phyloP scores from a whole-genome alignment of 2,329 filamentous ascomycete genomes.

The Neofusicoccum sp. region DNA sequence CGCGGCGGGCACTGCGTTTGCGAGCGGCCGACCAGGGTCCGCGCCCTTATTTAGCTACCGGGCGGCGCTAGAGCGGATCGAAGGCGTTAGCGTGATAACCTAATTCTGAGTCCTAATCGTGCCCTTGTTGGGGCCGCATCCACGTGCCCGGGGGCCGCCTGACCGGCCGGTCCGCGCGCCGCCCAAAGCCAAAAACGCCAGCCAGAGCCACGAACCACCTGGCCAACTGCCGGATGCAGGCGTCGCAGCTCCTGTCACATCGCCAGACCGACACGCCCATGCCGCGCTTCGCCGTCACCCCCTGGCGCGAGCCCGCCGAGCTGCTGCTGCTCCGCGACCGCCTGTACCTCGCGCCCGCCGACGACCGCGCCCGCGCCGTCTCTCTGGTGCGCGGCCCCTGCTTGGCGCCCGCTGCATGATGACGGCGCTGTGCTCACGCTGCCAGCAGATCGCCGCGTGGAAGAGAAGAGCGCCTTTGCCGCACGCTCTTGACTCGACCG shows the following conservation, averaged over 20 bases:
- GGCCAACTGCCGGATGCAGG: background rate
- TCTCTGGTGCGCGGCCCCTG: constrained; percentile 33
- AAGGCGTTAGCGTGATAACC: too few relatives aligned
- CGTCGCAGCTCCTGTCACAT: constrained; percentile 2
- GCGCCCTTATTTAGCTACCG: too few relatives aligned
- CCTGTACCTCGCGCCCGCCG: constrained; percentile 52
- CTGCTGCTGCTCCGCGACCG: constrained; percentile 64
- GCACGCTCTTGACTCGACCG: constrained; percentile 76
- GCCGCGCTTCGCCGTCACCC: constrained; percentile 69
- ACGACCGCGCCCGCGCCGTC: constrained; percentile 35
- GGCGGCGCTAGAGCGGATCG: too few relatives aligned
- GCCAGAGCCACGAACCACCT: background rate
- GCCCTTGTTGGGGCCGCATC: too few relatives aligned
- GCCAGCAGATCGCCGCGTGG: constrained; percentile 17
- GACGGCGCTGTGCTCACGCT: constrained; percentile 9
- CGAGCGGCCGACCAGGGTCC: too few relatives aligned
- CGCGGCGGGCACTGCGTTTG: background rate
- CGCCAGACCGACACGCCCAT: constrained; percentile 2
- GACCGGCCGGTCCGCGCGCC: too few relatives aligned
- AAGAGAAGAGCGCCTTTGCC: constrained; percentile 51
- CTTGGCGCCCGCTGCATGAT: constrained; percentile 17
- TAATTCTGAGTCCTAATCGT: too few relatives aligned
- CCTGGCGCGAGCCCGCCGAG: constrained; percentile 66
- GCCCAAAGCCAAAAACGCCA: too few relatives aligned
- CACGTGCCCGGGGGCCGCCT: too few relatives aligned